A percentile compares a stretch with the other conserved stretches of the same genome.
Evolutionary conservation across 768 basidiomycete genomes (phyloP).

Genomic region (Daedaleopsis nitida): DNA sequence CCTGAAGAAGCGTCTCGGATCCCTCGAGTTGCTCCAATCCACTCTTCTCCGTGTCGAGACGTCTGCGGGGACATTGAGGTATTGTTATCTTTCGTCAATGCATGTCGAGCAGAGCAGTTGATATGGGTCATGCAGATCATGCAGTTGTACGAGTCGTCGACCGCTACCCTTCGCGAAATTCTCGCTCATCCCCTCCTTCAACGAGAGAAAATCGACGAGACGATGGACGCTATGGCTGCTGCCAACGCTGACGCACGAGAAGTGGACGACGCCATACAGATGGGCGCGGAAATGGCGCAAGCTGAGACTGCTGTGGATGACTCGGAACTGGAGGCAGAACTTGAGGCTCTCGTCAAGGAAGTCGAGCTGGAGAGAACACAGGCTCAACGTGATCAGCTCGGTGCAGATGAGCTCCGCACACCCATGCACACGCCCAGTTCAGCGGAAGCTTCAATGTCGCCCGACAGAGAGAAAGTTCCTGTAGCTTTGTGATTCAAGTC

Average conservation of each 20-base stretch:
- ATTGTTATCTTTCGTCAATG: constrained; percentile 17
- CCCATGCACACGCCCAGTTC: constrained; percentile 8
- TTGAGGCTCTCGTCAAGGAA: constrained; percentile 55
- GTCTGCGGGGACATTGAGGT: constrained; percentile 92
- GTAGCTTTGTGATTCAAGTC: neutral
- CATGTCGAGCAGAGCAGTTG: neutral
- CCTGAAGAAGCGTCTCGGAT: constrained; percentile 70
- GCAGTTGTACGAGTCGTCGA: constrained; percentile 82
- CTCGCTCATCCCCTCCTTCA: constrained; percentile 81
- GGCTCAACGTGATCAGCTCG: constrained; percentile 14
- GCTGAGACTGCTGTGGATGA: constrained; percentile 49
- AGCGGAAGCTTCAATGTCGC: neutral
- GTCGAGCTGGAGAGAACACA: constrained; percentile 36
- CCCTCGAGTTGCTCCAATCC: constrained; percentile 71
- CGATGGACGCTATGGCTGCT: constrained; percentile 85
- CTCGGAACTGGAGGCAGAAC: constrained; percentile 64
- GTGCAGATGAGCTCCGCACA: constrained; percentile 3
- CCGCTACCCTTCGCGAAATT: constrained; percentile 72
- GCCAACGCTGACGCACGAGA: constrained; percentile 83
- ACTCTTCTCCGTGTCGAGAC: constrained; percentile 84
- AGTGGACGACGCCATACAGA: constrained; percentile 73
- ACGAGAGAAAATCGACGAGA: constrained; percentile 77
- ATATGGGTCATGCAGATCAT: constrained; percentile 65
- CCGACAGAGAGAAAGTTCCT: constrained; percentile 3
- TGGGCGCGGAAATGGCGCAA: constrained; percentile 65